Conservation (phyloP, 2,329 filamentous ascomycete genomes). For the Fusarium sp. region DNA sequence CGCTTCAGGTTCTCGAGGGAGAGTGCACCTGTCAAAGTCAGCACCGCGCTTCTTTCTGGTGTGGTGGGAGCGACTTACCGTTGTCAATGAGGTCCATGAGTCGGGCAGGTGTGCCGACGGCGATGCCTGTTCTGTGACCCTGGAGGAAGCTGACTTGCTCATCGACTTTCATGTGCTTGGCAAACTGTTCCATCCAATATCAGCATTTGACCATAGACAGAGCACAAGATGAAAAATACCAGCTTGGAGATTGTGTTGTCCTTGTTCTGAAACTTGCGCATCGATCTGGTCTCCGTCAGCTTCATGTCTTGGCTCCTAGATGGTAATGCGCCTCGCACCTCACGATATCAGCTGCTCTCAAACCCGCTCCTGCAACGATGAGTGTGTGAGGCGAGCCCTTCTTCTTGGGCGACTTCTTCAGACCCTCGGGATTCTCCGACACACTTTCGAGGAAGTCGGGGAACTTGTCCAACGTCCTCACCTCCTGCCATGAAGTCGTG, state of each 20-base stretch:
- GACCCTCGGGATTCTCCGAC: constrained; percentile 62
- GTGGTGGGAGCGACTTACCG: constrained; percentile 59
- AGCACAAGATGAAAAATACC: constrained; percentile 46
- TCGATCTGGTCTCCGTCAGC: constrained; percentile 57
- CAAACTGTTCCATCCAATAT: constrained; percentile 63
- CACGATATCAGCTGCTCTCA: constrained; percentile 85
- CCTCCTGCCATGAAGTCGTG: constrained; percentile 74
- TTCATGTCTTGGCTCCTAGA: background rate
- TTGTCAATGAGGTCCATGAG: constrained; percentile 83
- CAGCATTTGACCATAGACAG: background rate
- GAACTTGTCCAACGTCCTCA: constrained; percentile 74
- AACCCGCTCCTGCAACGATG: constrained; percentile 82
- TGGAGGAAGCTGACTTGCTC: constrained; percentile 82
- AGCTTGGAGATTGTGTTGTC: constrained; percentile 83
- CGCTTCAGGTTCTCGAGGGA: constrained; percentile 75
- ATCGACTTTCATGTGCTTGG: constrained; percentile 95
- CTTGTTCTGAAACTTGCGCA: constrained; percentile 81
- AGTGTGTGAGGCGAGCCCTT: constrained; percentile 84
- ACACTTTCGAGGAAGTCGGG: constrained; percentile 79
- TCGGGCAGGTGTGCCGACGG: constrained; percentile 86
- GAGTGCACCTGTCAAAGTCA: constrained; percentile 62
- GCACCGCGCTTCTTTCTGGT: background rate
- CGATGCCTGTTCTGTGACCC: constrained; percentile 76
- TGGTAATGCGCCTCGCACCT: constrained; percentile 56
- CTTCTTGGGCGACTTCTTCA: constrained; percentile 71